Base-by-base conservation (phyloP, 805 yeast genomes). In the Vanderwaltozyma tropicalis region DNA sequence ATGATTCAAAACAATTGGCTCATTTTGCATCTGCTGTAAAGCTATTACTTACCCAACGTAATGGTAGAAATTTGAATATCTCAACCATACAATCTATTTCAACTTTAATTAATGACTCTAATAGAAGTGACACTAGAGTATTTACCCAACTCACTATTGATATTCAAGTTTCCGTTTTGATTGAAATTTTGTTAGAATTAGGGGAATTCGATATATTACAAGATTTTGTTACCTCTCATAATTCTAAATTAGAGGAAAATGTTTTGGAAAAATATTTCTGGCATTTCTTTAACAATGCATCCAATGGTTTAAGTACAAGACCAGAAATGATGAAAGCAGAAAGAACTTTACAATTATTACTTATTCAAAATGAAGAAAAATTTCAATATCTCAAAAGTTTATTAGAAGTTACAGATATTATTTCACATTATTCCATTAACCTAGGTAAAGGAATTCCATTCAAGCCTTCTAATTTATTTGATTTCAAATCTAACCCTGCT, bases 211-310 rank as follows among this genome's bases (percentile, higher is more conserved):
- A 50, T 5, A 28, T 54, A 13, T 38, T 62, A 6, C 40, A 48
- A 10, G 34, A 43, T 13, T 45, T 56, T 28, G 33, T 45, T 13
- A 21, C 33, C 10, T 35, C 18, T 18, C 40, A 45, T 12, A 35
- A 41, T 25, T 34, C 46, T 17, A 21, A 30, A 21, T 31, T 41
- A 13, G 47, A 43, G 10, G 49, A 50, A 15, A 41, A 38, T 11
- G 34, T 31, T 3, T 15, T 62, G 7, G 45, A 53, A 13, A 53
- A 54, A 27, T 53, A 57, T 42, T 68, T 68, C 38, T 64, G 72
- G 65, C 55, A 57, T 25, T 64, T 63, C 38, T 68, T 62, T 45
- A 68, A 68, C 34, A 50, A 48, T 25, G 71, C 74, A 0, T 49
- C 71, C 1, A 68, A 63, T 44, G 69, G 72, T 5, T 53, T 60